Evolutionary conservation across 805 yeast genomes (phyloP), one percentile per base, ranked within the genome.

Genomic region (Candida anglica): DNA sequence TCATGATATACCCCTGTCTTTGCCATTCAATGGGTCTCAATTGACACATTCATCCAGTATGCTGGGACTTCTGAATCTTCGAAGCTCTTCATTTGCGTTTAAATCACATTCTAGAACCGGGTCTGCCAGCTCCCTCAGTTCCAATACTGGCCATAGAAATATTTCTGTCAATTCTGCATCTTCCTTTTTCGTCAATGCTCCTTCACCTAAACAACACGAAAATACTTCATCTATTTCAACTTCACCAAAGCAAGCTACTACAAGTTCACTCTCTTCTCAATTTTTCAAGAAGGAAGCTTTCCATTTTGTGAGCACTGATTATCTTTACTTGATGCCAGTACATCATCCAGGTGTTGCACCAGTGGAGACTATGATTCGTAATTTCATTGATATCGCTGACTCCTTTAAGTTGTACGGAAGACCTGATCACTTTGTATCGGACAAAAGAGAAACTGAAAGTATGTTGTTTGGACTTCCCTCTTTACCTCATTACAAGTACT

Each of bases 381-480:
- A 77, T 47, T 63, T 81, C 40, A 68, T 84, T 20, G 91, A 87
- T 30, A 65, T 82, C 14, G 72, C 80, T 63, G 86, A 84, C 52
- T 67, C 81, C 3, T 84, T 82, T 58, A 73, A 71, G 48, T 54
- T 84, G 30, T 84, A 84, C 48, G 94, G 94, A 6, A 68, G 93
- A 44, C 93, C 94, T 1, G 63, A 69, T 34, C 77, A 82, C 39
- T 70, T 86, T 45, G 79, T 73, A 47, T 86, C 93, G 15, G 85
- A 84, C 55, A 86, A 85, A 56, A 51, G 66, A 2, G 84, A 86
- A 44, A 53, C 71, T 28, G 60, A 71, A 21, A 81, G 91, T 11
- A 62, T 86, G 50, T 66, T 86, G 21, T 84, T 81, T 61, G 91
- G 81, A 0, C 64, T 84, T 39, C 94, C 94, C 4, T 75, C 79